A percentile compares a stretch with the other conserved stretches of the same genome.
Conservation (phyloP, 176 grass and related monocot species). For the Cymbopogon citratus region DNA sequence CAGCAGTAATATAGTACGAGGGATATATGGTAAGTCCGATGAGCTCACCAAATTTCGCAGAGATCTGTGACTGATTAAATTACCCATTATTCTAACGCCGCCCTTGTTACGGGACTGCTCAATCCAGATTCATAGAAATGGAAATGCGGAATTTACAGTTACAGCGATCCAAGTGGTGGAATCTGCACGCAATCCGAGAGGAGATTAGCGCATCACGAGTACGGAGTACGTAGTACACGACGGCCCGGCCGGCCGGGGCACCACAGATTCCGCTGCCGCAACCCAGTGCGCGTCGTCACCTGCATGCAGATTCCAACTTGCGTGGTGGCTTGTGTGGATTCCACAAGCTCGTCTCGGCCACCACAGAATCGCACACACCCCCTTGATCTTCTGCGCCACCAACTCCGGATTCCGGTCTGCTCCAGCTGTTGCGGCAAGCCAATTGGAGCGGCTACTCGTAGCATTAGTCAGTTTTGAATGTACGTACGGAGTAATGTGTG, state of each 20-base stretch:
- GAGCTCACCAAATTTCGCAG: not conserved
- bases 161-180: not conserved
- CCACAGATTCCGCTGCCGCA: slow-evolving; percentile 17
- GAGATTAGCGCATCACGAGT: not conserved
- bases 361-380: too few species aligned
- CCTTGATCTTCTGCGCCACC: not conserved
- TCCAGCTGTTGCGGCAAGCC: not conserved
- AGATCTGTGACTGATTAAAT: not conserved
- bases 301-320: not conserved
- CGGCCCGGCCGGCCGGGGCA: too few species aligned
- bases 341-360: not conserved
- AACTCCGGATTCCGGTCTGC: not conserved
- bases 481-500: not conserved
- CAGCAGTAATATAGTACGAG: too few species aligned
- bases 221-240: too few species aligned
- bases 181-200: not conserved
- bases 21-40: not conserved
- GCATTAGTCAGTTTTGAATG: not conserved
- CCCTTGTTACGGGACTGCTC: not conserved
- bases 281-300: not conserved
- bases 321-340: not conserved
- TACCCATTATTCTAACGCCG: not conserved
- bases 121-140: not conserved
- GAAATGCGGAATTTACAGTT: not conserved
- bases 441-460: not conserved